phyloP scores from a whole-genome alignment of 768 basidiomycete genomes.

The Naematelia encephala region DNA sequence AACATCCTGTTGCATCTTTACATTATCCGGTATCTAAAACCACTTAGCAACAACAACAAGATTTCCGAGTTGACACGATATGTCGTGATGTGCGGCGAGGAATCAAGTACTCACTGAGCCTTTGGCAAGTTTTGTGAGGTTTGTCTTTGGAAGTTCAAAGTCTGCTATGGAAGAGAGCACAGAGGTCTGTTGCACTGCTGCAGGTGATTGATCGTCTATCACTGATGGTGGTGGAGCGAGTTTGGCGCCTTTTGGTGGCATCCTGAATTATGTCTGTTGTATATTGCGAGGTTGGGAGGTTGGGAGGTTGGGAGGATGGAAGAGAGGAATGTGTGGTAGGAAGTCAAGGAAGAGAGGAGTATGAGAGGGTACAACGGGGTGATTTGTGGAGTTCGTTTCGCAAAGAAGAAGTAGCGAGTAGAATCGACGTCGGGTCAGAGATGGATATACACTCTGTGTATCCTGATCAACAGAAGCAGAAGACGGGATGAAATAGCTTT shows the following conservation, averaged over 20 bases:
- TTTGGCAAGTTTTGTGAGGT: constrained; percentile 81
- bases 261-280: no score
- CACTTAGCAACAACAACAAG: background rate
- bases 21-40: constrained; percentile 72
- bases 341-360: background rate
- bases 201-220: constrained; percentile 18
- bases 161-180: constrained; percentile 80
- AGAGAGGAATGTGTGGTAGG: background rate
- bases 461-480: no score
- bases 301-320: constrained; percentile 3
- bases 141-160: constrained; percentile 77
- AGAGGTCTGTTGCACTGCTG: constrained; percentile 26
- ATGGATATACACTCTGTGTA: no score
- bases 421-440: no score
- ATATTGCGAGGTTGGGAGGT: no score
- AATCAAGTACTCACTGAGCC: constrained; percentile 68
- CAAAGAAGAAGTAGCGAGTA: no score
- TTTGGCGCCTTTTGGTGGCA: constrained; percentile 37
- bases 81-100: background rate
- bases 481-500: no score
- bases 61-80: background rate
- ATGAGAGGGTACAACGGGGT: no score
- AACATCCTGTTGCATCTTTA: constrained; percentile 86
- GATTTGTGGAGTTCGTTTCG: no score
- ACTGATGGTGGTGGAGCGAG: constrained; percentile 17